A percentile compares a stretch with the other conserved stretches of the same genome.
These are phyloP conservation scores for Mycena albidolilacea DNA, from an alignment of 768 basidiomycete species.

Conservation along the genomic window DNA sequence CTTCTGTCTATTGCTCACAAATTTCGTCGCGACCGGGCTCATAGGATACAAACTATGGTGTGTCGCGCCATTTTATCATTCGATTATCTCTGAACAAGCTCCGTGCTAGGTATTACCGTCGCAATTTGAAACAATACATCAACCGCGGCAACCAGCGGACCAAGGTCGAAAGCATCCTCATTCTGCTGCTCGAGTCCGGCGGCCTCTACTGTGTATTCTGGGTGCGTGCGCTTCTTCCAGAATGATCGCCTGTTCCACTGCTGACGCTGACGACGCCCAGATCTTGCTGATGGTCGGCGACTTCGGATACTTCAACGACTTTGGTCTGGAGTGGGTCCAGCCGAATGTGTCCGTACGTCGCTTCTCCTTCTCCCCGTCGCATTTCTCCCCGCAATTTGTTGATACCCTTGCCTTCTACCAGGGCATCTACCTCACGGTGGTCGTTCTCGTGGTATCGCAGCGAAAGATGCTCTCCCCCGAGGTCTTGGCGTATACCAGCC, in stretches of 20 bases:
- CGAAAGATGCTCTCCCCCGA: constrained; percentile 32
- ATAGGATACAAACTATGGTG: constrained; percentile 39
- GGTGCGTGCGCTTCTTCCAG: constrained; percentile 18
- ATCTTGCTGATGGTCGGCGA: constrained; percentile 38
- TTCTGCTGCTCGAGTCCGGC: constrained; percentile 39
- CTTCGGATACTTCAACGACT: constrained; percentile 35
- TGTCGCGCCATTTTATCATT: neutral
- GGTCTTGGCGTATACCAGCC: neutral
- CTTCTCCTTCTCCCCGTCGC: too few species aligned
- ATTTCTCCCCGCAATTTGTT: too few species aligned
- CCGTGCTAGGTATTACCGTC: constrained; percentile 35
- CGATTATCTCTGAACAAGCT: neutral
- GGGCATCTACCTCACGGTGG: constrained; percentile 39
- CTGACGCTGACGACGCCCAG: neutral
- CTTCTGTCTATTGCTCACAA: constrained; percentile 35
- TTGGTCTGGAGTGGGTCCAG: constrained; percentile 39
- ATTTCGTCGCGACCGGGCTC: constrained; percentile 34
- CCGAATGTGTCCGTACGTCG: constrained; percentile 32
- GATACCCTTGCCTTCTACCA: neutral
- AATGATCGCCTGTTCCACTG: neutral
- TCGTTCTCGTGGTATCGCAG: constrained; percentile 39
- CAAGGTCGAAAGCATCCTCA: constrained; percentile 37
- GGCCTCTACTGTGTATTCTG: constrained; percentile 37
- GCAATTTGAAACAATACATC: constrained; percentile 36
- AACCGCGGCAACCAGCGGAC: constrained; percentile 19